Percentiles rank a stretch among this genome's conserved stretches.
phyloP scores from a whole-genome alignment of 129 eudicot genomes.

The Artemisia argyi region DNA sequence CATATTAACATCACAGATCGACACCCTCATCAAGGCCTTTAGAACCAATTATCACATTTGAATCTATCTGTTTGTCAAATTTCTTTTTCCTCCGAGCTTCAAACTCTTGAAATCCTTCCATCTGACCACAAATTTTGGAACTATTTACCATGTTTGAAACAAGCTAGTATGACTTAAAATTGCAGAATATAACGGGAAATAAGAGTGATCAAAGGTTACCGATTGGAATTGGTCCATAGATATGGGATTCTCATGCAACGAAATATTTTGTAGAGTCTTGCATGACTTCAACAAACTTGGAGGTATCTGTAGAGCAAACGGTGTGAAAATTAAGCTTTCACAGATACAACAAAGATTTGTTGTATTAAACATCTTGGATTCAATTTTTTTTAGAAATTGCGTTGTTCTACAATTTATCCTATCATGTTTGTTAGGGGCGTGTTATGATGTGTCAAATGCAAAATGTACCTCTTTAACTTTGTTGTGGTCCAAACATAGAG shows the following conservation, averaged over 20 bases:
- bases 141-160: not conserved
- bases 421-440: not conserved
- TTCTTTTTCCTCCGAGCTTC: conserved; percentile 89
- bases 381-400: not conserved
- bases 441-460: not conserved
- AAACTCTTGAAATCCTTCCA: conserved; percentile 97
- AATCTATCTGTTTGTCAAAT: conserved; percentile 89
- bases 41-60: conserved; percentile 88
- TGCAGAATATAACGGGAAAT: not conserved
- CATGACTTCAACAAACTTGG: conserved; percentile 67
- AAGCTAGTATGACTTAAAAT: conserved; percentile 13
- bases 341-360: not conserved
- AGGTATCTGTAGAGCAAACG: conserved; percentile 60
- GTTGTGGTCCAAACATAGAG: conserved; percentile 74
- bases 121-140: conserved; percentile 39
- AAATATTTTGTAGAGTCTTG: conserved; percentile 79
- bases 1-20: conserved; percentile 49
- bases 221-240: conserved; percentile 85
- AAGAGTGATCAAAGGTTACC: conserved; percentile 37
- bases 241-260: conserved; percentile 89
- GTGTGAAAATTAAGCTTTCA: conserved; percentile 1
- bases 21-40: conserved; percentile 97
- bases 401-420: not conserved
- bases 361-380: not conserved
- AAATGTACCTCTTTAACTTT: conserved; percentile 68